Conservation (phyloP, 2,329 filamentous ascomycete species). For the Nakataea oryzae region DNA sequence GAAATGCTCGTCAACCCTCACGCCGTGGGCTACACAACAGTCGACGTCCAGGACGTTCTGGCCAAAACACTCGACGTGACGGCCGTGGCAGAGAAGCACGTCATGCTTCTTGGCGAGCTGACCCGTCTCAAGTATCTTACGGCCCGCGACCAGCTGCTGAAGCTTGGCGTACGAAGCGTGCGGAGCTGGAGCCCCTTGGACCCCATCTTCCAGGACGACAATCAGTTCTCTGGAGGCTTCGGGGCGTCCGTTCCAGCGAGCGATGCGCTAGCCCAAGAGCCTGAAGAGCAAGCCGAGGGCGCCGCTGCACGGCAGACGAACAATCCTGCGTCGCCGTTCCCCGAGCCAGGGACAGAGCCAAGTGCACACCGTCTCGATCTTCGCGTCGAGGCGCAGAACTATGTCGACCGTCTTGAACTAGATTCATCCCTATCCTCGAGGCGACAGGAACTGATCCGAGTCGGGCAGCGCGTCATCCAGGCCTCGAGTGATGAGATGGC, state of each 20-base stretch:
- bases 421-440: background rate
- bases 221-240: background rate
- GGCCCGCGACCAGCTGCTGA: constrained; percentile 16
- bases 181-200: constrained; percentile 14
- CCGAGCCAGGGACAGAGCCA: background rate
- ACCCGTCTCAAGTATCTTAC: constrained; percentile 14
- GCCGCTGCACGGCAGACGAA: background rate
- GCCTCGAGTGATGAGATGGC: background rate
- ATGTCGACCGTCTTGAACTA: background rate
- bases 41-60: constrained; percentile 13
- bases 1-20: constrained; percentile 17
- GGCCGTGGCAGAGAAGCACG: constrained; percentile 15
- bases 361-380: background rate
- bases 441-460: background rate
- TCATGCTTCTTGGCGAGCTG: constrained; percentile 18
- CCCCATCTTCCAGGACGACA: constrained; percentile 5
- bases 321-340: background rate
- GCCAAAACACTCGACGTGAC: constrained; percentile 8
- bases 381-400: background rate
- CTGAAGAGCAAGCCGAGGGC: background rate
- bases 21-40: constrained; percentile 15
- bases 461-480: background rate
- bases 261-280: background rate
- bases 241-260: background rate
- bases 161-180: constrained; percentile 17